Percentiles rank a stretch among this genome's conserved stretches.
Conservation (phyloP, 192 early-diverging fungal genomes). For the Backusella sp. region DNA sequence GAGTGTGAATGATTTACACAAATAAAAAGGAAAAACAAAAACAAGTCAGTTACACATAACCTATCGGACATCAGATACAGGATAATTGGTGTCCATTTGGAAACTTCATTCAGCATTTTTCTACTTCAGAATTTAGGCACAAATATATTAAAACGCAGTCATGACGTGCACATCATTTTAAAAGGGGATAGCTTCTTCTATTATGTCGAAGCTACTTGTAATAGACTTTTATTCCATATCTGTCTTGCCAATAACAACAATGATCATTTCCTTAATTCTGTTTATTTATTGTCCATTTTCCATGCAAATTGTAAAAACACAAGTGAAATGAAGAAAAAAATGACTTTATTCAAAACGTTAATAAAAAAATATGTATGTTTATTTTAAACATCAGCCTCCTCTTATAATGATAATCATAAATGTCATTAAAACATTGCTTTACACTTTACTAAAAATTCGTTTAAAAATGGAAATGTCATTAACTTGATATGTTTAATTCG, state of each 20-base stretch:
- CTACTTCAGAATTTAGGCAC: background rate
- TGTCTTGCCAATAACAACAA: too few relatives aligned
- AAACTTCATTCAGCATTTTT: conserved; percentile 4
- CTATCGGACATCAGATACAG: background rate
- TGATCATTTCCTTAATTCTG: too few relatives aligned
- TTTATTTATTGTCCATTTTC: background rate
- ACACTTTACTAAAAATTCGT: background rate
- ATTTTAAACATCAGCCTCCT: background rate
- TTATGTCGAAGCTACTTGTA: background rate
- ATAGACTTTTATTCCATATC: background rate
- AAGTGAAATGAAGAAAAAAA: background rate
- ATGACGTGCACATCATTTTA: background rate
- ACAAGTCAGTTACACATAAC: background rate
- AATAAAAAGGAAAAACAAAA: background rate
- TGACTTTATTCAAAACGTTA: background rate
- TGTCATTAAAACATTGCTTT: background rate
- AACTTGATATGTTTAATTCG: background rate
- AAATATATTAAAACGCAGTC: background rate
- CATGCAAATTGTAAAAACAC: background rate
- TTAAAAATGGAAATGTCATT: background rate
- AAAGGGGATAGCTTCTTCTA: background rate
- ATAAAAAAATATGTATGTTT: background rate
- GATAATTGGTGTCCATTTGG: background rate
- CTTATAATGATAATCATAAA: background rate
- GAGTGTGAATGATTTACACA: background rate